Base-by-base conservation (phyloP, 2,329 filamentous ascomycete species). In the Fusarium cyanostomum region DNA sequence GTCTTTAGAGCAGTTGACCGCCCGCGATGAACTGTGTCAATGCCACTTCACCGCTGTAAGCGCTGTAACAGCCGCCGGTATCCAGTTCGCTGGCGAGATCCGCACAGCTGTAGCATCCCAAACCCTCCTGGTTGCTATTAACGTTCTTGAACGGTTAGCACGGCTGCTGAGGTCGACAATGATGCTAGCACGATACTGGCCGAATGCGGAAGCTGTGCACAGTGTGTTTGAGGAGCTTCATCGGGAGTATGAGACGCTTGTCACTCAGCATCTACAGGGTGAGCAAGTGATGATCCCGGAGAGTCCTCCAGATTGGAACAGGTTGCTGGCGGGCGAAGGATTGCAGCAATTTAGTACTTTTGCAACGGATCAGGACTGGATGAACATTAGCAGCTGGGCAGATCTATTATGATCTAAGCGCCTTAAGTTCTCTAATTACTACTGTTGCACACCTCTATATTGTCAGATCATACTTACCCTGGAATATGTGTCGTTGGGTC, bases 31-130 rank as follows among this genome's bases (percentile, higher is more conserved):
- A 24, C 41, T 71, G 0, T 52, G 68, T 0, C 67, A 71, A 34
- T 71, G 68, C 13, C 68, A 71, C 21, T 71, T 71, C 8, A 71
- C 68, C 0, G 68, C 68, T 3, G 68, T 71, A 5, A 62, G 68
- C 9, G 68, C 68, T 0, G 62, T 71, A 0, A 70, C 68, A 4
- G 68, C 68, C 2, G 68, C 67, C 0, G 68, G 68, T 0, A 71
- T 71, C 7, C 68, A 71, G 6, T 70, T 71, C 0, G 66, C 68
- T 0, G 56, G 57, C 9, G 68, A 71, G n/a, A 71, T 71, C 4
- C 68, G 68, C 1, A 37, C 66, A 0, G 68, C 68, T 1, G 66
- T 68, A 0, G 38, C 56, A 2, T 58, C 59, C 0, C 54, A 69
- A 4, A 66, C 65, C 0, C 71, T 71, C 3, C 13, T 71, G 0